Conservation (phyloP, 805 yeast species). For the Metschnikowia lochheadii region DNA sequence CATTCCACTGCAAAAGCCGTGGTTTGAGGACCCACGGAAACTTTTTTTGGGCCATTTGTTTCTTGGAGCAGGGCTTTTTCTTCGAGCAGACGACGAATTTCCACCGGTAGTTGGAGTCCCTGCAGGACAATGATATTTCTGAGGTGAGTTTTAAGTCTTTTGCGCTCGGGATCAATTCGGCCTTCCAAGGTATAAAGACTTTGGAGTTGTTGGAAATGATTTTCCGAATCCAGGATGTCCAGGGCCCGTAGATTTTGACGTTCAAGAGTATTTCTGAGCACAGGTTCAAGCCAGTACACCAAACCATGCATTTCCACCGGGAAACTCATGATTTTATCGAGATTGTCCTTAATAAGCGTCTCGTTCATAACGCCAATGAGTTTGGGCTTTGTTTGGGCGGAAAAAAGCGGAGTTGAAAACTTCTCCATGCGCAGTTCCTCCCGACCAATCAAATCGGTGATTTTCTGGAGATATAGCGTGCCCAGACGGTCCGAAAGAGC, state of each 20-base stretch:
- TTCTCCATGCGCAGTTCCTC: constrained; percentile 56
- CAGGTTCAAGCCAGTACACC: constrained; percentile 49
- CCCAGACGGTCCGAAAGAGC: constrained; percentile 44
- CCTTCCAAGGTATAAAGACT: constrained; percentile 48
- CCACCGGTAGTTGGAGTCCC: constrained; percentile 39
- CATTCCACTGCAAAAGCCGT: constrained; percentile 61
- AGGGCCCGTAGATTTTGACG: background rate
- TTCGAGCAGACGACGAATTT: constrained; percentile 16
- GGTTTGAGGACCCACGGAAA: constrained; percentile 20
- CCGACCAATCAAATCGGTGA: constrained; percentile 50
- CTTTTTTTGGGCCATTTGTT: constrained; percentile 2
- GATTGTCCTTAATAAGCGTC: constrained; percentile 51
- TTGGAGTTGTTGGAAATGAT: constrained; percentile 36
- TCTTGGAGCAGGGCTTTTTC: constrained; percentile 8
- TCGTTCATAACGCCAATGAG: constrained; percentile 54
- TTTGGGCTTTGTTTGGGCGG: constrained; percentile 47
- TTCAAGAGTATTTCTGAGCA: constrained; percentile 19
- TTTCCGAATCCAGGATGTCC: background rate
- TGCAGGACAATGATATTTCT: constrained; percentile 42
- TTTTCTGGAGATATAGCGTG: constrained; percentile 48
- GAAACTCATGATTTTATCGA: constrained; percentile 49
- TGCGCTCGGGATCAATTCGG: constrained; percentile 51
- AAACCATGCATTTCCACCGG: constrained; percentile 54
- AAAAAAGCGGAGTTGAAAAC: constrained; percentile 24
- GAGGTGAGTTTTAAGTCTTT: constrained; percentile 46